Conservation (phyloP, 208 protist genomes). For the Zelonia costaricensis region DNA sequence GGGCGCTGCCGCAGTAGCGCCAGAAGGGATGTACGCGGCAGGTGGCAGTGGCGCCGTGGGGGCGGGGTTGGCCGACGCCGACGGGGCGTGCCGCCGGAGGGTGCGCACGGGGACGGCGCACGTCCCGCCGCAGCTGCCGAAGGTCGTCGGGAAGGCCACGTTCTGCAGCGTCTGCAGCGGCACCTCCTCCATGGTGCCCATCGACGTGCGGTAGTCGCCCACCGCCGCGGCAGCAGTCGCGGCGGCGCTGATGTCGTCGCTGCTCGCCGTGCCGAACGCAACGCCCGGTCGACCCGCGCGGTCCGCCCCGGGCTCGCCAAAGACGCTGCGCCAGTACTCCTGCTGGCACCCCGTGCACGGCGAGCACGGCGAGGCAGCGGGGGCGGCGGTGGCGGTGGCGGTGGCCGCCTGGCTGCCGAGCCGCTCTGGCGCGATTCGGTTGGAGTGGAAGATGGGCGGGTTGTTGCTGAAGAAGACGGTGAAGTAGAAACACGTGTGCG, state of each 20-base stretch:
- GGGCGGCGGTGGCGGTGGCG: background rate
- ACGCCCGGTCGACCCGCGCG: background rate
- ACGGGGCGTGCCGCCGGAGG: background rate
- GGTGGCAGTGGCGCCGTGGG: background rate
- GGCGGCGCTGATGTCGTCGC: background rate
- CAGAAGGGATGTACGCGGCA: no score
- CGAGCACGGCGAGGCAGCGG: background rate
- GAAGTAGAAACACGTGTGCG: conserved; percentile 67
- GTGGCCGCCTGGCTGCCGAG: background rate
- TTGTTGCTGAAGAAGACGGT: conserved; percentile 76
- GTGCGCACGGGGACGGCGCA: conserved; percentile 21
- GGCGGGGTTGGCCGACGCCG: background rate
- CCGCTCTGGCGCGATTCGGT: conserved; percentile 42
- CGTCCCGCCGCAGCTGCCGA: conserved; percentile 34
- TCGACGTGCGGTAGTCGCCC: conserved; percentile 42
- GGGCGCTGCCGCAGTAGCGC: no score
- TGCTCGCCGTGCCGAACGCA: background rate
- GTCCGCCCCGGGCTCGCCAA: background rate
- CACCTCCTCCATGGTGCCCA: conserved; percentile 46
- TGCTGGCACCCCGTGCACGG: conserved; percentile 15
- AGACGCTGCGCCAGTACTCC: conserved; percentile 13
- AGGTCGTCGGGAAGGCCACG: conserved; percentile 63
- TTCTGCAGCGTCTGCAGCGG: conserved; percentile 74
- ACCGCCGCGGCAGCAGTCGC: conserved; percentile 3
- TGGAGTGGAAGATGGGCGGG: conserved; percentile 76